Evolutionary conservation across 2,329 filamentous ascomycete species (phyloP).

Genomic region (Thielaviopsis punctulata): DNA sequence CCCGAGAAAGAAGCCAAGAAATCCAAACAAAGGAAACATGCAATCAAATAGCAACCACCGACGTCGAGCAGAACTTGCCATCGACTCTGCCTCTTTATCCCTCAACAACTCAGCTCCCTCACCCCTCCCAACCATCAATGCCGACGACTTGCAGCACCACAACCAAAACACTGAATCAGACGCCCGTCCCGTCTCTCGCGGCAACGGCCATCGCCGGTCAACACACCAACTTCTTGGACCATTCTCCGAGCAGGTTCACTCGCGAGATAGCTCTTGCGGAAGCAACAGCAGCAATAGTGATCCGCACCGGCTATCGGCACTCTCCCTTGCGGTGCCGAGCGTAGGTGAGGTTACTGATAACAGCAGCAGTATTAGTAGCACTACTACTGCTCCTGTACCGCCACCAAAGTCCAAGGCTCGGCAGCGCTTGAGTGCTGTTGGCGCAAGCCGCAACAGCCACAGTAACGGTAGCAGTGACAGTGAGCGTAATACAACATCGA

Average conservation of each 20-base stretch:
- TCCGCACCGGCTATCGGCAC: no score
- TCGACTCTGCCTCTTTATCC: neutral
- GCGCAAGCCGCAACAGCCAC: no score
- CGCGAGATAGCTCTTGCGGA: neutral
- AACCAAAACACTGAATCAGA: neutral
- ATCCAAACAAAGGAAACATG: neutral
- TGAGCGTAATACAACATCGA: neutral
- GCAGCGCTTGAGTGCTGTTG: neutral
- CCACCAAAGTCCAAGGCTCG: neutral
- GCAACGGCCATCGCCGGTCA: neutral
- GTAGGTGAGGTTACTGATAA: neutral
- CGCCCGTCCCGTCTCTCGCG: neutral
- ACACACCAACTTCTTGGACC: neutral
- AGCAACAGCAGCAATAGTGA: no score
- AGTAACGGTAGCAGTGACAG: neutral
- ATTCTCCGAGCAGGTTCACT: neutral
- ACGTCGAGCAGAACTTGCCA: neutral
- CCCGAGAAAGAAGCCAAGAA: neutral
- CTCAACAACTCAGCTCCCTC: neutral
- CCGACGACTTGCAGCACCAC: neutral
- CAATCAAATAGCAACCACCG: neutral
- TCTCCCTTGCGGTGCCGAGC: neutral
- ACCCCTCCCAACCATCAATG: neutral
- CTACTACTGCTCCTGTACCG: no score
- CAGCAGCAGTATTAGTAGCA: no score